A percentile compares a stretch with the other conserved stretches of the same genome.
phyloP scores from a whole-genome alignment of 2,329 filamentous ascomycete genomes.

The Fusarium papillatum region DNA sequence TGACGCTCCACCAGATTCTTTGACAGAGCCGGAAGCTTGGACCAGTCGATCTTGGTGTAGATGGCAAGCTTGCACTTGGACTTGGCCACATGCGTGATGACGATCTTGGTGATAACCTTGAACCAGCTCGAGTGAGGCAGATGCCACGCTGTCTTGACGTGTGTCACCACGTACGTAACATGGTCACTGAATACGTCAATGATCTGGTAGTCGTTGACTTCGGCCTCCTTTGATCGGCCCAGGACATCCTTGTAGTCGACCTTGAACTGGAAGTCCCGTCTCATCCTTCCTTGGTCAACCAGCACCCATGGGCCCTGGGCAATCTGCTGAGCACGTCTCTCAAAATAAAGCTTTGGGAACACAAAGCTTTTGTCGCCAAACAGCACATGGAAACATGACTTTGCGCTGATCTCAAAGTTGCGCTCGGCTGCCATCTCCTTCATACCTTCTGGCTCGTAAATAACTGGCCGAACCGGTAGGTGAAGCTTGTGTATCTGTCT shows the following conservation, averaged over 20 bases:
- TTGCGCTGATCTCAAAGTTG: constrained; percentile 91
- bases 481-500: constrained; percentile 78
- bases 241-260: constrained; percentile 77
- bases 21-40: constrained; percentile 72
- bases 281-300: constrained; percentile 77
- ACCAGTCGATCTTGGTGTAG: constrained; percentile 91
- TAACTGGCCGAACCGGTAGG: constrained; percentile 83
- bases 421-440: constrained; percentile 81
- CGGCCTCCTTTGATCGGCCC: constrained; percentile 69
- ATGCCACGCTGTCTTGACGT: constrained; percentile 81
- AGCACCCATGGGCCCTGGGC: constrained; percentile 88
- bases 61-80: constrained; percentile 93
- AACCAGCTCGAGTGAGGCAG: constrained; percentile 86
- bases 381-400: constrained; percentile 94
- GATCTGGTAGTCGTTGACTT: constrained; percentile 85
- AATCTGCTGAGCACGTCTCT: constrained; percentile 83
- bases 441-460: constrained; percentile 89
- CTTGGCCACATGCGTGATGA: constrained; percentile 94
- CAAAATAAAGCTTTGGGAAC: constrained; percentile 91
- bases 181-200: constrained; percentile 89
- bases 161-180: constrained; percentile 74
- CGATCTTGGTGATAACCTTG: constrained; percentile 88
- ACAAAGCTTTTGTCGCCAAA: constrained; percentile 97
- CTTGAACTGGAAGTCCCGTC: constrained; percentile 85
- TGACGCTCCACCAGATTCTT: constrained; percentile 75